Evolutionary conservation across 352 stramenopile genomes (phyloP).

Genomic region (Phytophthora pluvialis): DNA sequence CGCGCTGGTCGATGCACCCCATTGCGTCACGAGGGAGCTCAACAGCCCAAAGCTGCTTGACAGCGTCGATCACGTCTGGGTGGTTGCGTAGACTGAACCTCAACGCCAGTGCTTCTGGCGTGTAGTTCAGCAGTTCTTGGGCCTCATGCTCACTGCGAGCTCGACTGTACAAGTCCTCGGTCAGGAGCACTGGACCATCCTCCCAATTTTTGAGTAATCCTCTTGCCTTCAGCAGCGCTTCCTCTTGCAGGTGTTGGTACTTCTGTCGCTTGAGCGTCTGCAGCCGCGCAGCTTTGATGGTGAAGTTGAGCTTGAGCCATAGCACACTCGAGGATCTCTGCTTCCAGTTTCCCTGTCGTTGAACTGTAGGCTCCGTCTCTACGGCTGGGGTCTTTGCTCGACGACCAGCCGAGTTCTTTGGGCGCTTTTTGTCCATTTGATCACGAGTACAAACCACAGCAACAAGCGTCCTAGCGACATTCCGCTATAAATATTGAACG

Average conservation of each 20-base stretch:
- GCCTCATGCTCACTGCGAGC: conserved; percentile 53
- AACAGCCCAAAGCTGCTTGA: conserved; percentile 64
- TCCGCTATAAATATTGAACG: conserved; percentile 30
- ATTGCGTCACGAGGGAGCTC: conserved; percentile 61
- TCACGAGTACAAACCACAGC: background rate
- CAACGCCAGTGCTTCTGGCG: conserved; percentile 63
- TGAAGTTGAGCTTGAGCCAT: conserved; percentile 83
- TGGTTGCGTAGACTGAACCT: conserved; percentile 75
- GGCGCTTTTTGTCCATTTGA: conserved; percentile 15
- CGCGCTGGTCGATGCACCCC: conserved; percentile 64
- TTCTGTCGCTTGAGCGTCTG: conserved; percentile 74
- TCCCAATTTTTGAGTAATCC: conserved; percentile 76
- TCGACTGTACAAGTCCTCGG: conserved; percentile 62
- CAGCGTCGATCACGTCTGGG: conserved; percentile 47
- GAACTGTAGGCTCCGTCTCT: conserved; percentile 13
- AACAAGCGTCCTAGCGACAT: background rate
- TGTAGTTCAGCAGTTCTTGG: conserved; percentile 72
- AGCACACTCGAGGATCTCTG: conserved; percentile 48
- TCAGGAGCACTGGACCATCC: conserved; percentile 61
- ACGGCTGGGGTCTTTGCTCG: background rate
- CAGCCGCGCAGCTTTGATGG: conserved; percentile 64
- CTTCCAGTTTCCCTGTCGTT: conserved; percentile 29
- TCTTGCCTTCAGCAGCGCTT: conserved; percentile 62
- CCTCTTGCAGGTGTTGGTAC: conserved; percentile 77
- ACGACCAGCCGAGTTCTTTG: conserved; percentile 25